A percentile compares a stretch with the other conserved stretches of the same genome.
Evolutionary conservation across 768 basidiomycete species (phyloP).

Genomic region (Tricholoma furcatifolium): DNA sequence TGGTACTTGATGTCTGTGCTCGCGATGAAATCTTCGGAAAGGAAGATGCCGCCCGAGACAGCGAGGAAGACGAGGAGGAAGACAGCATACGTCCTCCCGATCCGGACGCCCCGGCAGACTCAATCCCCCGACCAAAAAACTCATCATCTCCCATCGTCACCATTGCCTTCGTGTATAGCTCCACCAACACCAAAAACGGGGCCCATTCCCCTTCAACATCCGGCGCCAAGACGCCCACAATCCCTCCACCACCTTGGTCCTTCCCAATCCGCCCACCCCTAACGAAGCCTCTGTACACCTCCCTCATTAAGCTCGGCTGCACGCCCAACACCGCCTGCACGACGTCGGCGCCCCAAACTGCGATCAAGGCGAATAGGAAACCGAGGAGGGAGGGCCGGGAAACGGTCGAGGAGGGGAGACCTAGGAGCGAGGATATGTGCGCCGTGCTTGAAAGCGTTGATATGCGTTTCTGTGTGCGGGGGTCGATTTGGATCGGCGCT

Average conservation of each 20-base stretch:
- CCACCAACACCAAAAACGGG: constrained; percentile 72
- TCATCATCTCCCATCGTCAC: constrained; percentile 96
- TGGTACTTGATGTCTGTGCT: background rate
- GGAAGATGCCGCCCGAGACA: too few relatives aligned
- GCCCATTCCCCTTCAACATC: constrained; percentile 53
- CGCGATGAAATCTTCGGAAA: too few relatives aligned
- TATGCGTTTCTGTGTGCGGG: constrained; percentile 62
- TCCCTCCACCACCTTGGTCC: constrained; percentile 35
- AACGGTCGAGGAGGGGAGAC: constrained; percentile 36
- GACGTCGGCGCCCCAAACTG: constrained; percentile 58
- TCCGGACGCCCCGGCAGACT: background rate
- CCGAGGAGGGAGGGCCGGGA: constrained; percentile 48
- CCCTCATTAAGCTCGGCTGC: constrained; percentile 65
- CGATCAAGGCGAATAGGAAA: constrained; percentile 57
- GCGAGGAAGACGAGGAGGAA: too few relatives aligned
- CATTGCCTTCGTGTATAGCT: constrained; percentile 81
- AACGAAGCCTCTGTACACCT: constrained; percentile 71
- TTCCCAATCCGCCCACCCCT: constrained; percentile 61
- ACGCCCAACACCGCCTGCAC: constrained; percentile 53
- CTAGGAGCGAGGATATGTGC: constrained; percentile 59
- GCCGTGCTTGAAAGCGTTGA: constrained; percentile 48
- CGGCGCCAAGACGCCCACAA: constrained; percentile 25
- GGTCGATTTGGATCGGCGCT: constrained; percentile 48
- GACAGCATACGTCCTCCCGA: background rate
- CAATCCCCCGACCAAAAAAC: constrained; percentile 62